These are phyloP conservation scores for Aspergillus campestris DNA, from an alignment of 495 filamentous ascomycete genomes.

Conservation along the genomic window DNA sequence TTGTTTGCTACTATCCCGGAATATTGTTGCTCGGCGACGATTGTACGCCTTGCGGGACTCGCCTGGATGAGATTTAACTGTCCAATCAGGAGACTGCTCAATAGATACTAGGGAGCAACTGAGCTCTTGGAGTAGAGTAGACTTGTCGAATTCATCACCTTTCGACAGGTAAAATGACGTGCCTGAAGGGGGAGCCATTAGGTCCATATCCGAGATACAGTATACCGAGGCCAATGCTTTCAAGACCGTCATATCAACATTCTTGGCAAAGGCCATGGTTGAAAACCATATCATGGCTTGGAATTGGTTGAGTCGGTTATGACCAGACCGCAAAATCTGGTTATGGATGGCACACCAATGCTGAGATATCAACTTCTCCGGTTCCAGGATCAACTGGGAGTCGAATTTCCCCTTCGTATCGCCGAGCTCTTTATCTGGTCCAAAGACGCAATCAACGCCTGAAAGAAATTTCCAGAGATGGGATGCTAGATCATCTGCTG, in stretches of 20 bases:
- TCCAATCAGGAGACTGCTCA: background rate
- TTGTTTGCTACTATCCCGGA: background rate
- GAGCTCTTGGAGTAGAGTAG: too few species aligned
- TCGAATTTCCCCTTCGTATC: slow-evolving; percentile 11
- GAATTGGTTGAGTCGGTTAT: slow-evolving; percentile 17
- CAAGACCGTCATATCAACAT: slow-evolving; percentile 21
- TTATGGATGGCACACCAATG: slow-evolving; percentile 30
- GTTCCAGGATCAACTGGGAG: slow-evolving; percentile 9
- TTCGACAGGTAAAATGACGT: background rate
- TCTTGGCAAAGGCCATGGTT: slow-evolving; percentile 26
- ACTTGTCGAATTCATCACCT: background rate
- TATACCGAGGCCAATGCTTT: slow-evolving; percentile 31
- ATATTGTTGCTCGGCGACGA: background rate
- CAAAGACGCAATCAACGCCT: background rate
- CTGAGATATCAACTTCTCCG: slow-evolving; percentile 10
- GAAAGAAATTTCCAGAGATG: slow-evolving; percentile 9
- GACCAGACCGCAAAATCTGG: slow-evolving; percentile 11
- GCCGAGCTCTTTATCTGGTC: too few species aligned
- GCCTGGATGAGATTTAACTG: background rate
- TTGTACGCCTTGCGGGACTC: background rate
- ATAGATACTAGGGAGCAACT: too few species aligned
- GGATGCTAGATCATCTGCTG: background rate
- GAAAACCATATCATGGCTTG: slow-evolving; percentile 39
- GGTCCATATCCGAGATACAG: slow-evolving; percentile 11
- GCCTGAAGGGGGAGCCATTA: slow-evolving; percentile 3